Percentiles rank a stretch among this genome's conserved stretches.
Evolutionary conservation across 768 basidiomycete species (phyloP).

Genomic region (Mycena capillaripes): DNA sequence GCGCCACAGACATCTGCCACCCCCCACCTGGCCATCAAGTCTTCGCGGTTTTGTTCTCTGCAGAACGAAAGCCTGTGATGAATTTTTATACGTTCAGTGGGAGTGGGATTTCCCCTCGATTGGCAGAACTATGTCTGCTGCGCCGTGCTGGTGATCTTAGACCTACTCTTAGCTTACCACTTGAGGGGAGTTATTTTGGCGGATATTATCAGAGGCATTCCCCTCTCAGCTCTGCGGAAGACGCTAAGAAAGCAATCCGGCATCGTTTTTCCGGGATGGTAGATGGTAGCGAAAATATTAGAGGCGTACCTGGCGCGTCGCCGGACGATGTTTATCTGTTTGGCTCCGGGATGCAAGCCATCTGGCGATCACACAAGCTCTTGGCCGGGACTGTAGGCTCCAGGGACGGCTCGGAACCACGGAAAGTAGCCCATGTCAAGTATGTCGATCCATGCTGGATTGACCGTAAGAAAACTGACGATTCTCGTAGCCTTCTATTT

Average conservation of each 20-base stretch:
- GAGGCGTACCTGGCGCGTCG: conserved; percentile 50
- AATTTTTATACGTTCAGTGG: conserved; percentile 68
- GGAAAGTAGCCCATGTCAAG: conserved; percentile 54
- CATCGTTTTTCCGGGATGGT: conserved; percentile 21
- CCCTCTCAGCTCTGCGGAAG: conserved; percentile 16
- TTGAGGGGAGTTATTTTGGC: conserved; percentile 51
- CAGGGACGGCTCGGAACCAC: conserved; percentile 57
- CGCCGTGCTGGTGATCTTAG: conserved; percentile 57
- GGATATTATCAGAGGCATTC: conserved; percentile 45
- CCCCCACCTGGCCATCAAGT: conserved; percentile 20
- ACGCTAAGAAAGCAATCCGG: conserved; percentile 27
- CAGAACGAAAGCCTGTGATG: background rate
- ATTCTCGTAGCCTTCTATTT: conserved; percentile 58
- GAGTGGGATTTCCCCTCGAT: conserved; percentile 60
- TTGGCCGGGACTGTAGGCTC: conserved; percentile 45
- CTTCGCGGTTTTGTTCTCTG: conserved; percentile 29
- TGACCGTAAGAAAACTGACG: background rate
- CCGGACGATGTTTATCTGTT: conserved; percentile 66
- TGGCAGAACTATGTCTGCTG: conserved; percentile 59
- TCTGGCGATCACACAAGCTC: conserved; percentile 63
- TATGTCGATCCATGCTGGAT: background rate
- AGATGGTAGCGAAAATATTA: conserved; percentile 31
- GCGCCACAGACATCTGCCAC: conserved; percentile 15
- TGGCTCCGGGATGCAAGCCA: conserved; percentile 67
- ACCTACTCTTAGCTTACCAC: conserved; percentile 56